Conservation (phyloP, 2,329 filamentous ascomycete species). For the Sclerotinia trifoliorum region DNA sequence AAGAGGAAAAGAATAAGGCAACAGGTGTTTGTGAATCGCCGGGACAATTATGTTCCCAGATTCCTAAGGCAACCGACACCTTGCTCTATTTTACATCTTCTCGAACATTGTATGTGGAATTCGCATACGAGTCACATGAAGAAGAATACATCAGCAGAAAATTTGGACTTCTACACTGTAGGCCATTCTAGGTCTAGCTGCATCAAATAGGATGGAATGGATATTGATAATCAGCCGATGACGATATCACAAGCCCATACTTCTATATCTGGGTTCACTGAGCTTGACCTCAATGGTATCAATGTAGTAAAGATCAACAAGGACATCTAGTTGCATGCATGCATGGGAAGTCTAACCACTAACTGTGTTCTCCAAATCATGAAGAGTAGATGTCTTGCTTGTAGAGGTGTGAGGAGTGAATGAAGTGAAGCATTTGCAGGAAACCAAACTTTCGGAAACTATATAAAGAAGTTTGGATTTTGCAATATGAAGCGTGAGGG, state of each 20-base stretch:
- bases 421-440: not conserved
- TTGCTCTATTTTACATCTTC: slow-evolving; percentile 1
- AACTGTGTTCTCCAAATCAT: not conserved
- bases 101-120: not conserved
- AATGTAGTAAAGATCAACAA: not conserved
- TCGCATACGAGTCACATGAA: not conserved
- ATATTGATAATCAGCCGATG: slow-evolving; percentile 4
- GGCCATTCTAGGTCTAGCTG: slow-evolving; percentile 7
- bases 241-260: not conserved
- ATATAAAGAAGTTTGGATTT: not conserved
- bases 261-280: not conserved
- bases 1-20: slow-evolving; percentile 2
- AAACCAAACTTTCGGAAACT: not conserved
- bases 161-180: slow-evolving; percentile 1
- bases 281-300: not conserved
- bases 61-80: not conserved
- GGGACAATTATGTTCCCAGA: slow-evolving; percentile 1
- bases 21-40: not conserved
- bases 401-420: not conserved
- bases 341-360: not conserved
- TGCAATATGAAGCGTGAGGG: not conserved
- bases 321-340: not conserved
- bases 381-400: not conserved
- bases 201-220: not conserved
- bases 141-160: slow-evolving; percentile 2